Evolutionary conservation across 495 filamentous ascomycete species (phyloP), one percentile per base, ranked within the genome.

Genomic region (Hypomontagnella submonticulosa): DNA sequence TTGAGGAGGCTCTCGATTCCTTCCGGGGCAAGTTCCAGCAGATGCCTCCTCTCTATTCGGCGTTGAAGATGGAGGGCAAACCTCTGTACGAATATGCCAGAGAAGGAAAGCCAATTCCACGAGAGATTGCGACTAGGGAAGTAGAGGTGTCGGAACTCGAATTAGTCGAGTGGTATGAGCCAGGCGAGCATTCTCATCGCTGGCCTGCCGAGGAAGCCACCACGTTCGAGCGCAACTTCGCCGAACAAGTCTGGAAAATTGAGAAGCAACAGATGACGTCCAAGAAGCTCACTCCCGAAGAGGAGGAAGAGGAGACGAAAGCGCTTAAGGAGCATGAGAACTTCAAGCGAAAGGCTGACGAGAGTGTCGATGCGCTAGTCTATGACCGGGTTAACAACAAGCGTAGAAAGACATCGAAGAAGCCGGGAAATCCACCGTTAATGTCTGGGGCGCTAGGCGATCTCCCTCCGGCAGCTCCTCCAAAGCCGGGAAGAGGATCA

Each of bases 11-110:
- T 0, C 80, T 98, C 63, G 79, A 78, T 9, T 77, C 83, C 64
- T 98, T 97, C 76, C 84, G 90, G 30, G 96, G 96, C 8, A 89
- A 91, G 71, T 90, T 92, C 68, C 90, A 91, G 84, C 96, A 99
- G 82, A 85, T 88, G 65, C 96, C 96, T 34, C 95, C 94, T 18
- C 86, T 99, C 18, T 88, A 91, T 74, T 96, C 92, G n/a, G 94
- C 96, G 20, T 81, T 98, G 37, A 90, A 89, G 72, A 88, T 97
- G 64, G 79, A 97, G 52, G 95, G 95, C 1, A 98, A 97, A 79
- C 88, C 87, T 27, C 80, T 97, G 27, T 99, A 98, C 70, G 93
- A 99, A 80, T 98, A 98, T 77, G 96, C 96, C 23, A 81, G 96
- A 11, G 91, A 91, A 72, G 96, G 96, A 1, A 91, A 89, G 71